phyloP scores from a whole-genome alignment of 2,329 filamentous ascomycete species.

The Pseudocercospora crystallina region DNA sequence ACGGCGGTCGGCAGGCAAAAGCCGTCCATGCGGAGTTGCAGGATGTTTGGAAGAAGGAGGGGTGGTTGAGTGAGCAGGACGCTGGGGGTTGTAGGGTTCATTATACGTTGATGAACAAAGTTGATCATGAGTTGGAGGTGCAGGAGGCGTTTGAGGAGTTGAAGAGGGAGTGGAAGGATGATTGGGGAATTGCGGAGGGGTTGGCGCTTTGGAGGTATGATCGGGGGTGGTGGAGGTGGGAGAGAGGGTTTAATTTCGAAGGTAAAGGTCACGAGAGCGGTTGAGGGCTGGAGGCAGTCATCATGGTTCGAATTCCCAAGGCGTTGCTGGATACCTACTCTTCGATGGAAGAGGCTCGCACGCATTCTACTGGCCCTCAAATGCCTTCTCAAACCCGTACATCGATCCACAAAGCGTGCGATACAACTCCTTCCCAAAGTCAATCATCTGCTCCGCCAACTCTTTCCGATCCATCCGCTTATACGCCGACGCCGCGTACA shows the following conservation, averaged over 20 bases:
- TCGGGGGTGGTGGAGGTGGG: conserved; percentile 42
- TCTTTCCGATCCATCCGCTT: neutral
- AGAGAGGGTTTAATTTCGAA: conserved; percentile 38
- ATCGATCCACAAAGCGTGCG: conserved; percentile 11
- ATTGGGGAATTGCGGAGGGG: conserved; percentile 39
- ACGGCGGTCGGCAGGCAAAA: conserved; percentile 32
- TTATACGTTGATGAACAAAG: conserved; percentile 51
- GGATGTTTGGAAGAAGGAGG: conserved; percentile 37
- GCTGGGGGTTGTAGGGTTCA: conserved; percentile 41
- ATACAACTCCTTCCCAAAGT: conserved; percentile 18
- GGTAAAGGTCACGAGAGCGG: neutral
- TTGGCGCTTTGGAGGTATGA: conserved; percentile 46
- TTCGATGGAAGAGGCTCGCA: neutral
- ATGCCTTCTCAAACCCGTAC: conserved; percentile 11
- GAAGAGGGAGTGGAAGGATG: conserved; percentile 33
- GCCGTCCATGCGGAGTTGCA: conserved; percentile 39
- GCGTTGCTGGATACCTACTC: too few species aligned
- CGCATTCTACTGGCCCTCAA: neutral
- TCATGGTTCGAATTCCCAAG: too few species aligned
- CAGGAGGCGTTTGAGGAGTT: conserved; percentile 39
- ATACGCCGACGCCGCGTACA: conserved; percentile 10
- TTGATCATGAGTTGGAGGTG: conserved; percentile 42
- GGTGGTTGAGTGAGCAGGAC: conserved; percentile 46
- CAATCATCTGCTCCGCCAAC: conserved; percentile 12
- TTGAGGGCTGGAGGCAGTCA: neutral